Evolutionary conservation across 805 yeast genomes (phyloP), one percentile per base, ranked within the genome.

Genomic region (Lachancea cidri): DNA sequence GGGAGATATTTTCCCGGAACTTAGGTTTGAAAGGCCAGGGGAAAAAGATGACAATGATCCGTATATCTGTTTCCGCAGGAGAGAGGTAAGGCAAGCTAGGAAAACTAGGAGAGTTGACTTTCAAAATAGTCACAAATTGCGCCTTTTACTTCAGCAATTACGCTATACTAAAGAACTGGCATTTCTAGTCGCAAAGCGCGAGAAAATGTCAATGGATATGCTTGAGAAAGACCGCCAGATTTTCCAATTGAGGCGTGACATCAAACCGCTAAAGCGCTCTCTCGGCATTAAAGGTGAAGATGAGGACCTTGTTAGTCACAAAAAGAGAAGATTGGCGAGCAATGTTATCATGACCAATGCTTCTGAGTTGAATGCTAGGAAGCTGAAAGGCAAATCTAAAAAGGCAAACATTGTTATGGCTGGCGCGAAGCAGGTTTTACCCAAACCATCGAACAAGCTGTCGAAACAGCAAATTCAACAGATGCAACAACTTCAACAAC

Each of bases 1-100:
- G 24, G 75, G 76, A 51, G 63, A 83, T 3, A 75, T 93, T 16
- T 74, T 78, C 50, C 95, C 97, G 3, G 62, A 72, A 13, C 69
- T 93, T 38, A 85, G 81, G 60, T 88, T 86, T 60, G 97, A 89
- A 66, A 89, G 86, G 52, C 86, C 86, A 17, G 77, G 77, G 42
- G 93, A 86, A 44, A 88, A 88, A 56, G 97, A 89, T 55, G 97
- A 89, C 55, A 77, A 76, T 45, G 97, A 93, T 62, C 98, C 98
- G 1, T 93, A 93, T 62, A 83, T 87, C 31, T 87, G 97, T 67
- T 93, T 93, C 71, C 77, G 98, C 55, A 80, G 96, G 51, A 83
- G 98, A 62, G 98, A 89, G 57, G 83, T 87, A 49, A 79, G 98
- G 50, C 97, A 86, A 58, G 93, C 94, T 22, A 83, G 98, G 62